A percentile compares a stretch with the other conserved stretches of the same genome.
Evolutionary conservation across 2,329 filamentous ascomycete species (phyloP).

Genomic region (Phialophora tarda): DNA sequence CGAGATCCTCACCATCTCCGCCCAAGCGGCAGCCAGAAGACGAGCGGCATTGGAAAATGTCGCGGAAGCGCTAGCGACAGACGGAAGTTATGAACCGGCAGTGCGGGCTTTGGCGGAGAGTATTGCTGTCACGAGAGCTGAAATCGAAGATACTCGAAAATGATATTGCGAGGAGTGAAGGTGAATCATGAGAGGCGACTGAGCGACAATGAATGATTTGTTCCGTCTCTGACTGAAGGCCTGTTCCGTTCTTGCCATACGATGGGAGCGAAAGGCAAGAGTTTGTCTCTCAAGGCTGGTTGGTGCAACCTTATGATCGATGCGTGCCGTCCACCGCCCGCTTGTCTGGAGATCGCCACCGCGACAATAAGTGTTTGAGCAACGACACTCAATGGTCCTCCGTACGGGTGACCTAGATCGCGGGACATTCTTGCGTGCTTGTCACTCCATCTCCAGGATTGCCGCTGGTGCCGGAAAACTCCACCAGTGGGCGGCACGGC

Average conservation of each 20-base stretch:
- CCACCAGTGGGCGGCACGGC: neutral
- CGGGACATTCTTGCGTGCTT: neutral
- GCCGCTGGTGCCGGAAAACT: neutral
- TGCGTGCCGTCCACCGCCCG: neutral
- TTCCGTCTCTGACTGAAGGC: neutral
- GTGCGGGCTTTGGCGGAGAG: slow-evolving; percentile 20
- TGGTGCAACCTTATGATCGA: neutral
- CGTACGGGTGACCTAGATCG: neutral
- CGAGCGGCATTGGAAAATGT: slow-evolving; percentile 5
- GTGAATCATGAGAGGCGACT: neutral
- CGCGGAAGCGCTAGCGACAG: neutral
- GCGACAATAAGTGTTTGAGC: neutral
- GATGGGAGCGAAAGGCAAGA: neutral
- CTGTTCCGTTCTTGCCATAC: too few relatives aligned
- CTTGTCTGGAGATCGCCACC: neutral
- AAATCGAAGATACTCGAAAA: slow-evolving; percentile 9
- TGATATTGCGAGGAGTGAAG: neutral
- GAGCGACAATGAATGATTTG: neutral
- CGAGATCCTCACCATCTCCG: slow-evolving; percentile 11
- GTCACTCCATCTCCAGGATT: neutral
- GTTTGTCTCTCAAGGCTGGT: neutral
- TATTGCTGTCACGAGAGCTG: slow-evolving; percentile 14
- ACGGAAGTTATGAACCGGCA: neutral
- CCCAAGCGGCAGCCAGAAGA: slow-evolving; percentile 13
- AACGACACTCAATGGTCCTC: neutral